Percentiles rank a stretch among this genome's conserved stretches.
phyloP scores from a whole-genome alignment of 768 basidiomycete species.

The Chiua virens region DNA sequence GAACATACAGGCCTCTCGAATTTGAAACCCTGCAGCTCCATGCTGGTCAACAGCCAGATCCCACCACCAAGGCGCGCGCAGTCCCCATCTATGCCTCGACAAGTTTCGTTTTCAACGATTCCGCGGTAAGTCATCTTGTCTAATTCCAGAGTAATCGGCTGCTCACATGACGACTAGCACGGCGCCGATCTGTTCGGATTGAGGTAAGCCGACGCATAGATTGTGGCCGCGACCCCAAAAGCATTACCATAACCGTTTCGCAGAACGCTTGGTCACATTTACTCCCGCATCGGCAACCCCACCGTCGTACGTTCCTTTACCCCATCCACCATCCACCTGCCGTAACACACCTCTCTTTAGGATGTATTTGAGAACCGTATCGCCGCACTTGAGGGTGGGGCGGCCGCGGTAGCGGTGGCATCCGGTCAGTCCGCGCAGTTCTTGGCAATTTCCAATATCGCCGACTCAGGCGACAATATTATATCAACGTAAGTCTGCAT shows the following conservation, averaged over 20 bases:
- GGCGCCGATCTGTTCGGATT: constrained; percentile 55
- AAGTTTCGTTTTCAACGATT: constrained; percentile 57
- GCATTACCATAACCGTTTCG: neutral
- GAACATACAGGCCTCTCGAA: constrained; percentile 37
- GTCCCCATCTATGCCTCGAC: constrained; percentile 62
- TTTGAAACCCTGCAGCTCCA: constrained; percentile 67
- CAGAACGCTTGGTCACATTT: constrained; percentile 48
- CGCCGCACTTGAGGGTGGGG: constrained; percentile 62
- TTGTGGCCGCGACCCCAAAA: neutral
- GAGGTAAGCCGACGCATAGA: constrained; percentile 23
- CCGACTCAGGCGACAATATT: constrained; percentile 61
- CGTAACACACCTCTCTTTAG: constrained; percentile 21
- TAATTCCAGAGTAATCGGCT: neutral
- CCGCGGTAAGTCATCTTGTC: constrained; percentile 34
- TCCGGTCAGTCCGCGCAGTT: constrained; percentile 67
- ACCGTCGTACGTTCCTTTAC: constrained; percentile 44
- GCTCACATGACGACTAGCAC: constrained; percentile 37
- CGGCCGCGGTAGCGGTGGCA: constrained; percentile 54
- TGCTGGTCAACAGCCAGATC: constrained; percentile 54
- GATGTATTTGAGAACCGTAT: constrained; percentile 68
- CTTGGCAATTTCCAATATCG: constrained; percentile 54
- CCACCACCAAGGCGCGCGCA: constrained; percentile 57
- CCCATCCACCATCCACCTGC: neutral
- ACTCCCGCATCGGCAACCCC: constrained; percentile 57
- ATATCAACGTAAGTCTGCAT: constrained; percentile 50